Evolutionary conservation across 2,329 filamentous ascomycete species (phyloP), one percentile per base, ranked within the genome.

Genomic region (Huntiella decipiens): DNA sequence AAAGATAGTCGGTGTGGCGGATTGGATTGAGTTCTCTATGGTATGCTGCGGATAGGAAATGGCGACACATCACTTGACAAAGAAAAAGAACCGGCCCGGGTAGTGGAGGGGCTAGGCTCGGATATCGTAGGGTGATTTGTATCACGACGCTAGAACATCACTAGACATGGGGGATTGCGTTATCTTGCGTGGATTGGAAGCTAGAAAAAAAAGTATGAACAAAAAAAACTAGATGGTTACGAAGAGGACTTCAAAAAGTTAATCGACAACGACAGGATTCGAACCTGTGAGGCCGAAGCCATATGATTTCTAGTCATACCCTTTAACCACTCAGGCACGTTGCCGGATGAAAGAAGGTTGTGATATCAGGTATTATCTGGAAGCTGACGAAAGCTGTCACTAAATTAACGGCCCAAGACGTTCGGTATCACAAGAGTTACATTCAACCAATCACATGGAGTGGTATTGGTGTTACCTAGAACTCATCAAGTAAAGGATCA

Each of bases 311-410:
- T 43, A 43, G 45, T 47, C 45, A 36, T 40, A 43, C 45, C 45
- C 45, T 42, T 47, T 47, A 47, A 47, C 45, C 45, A 47, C 45
- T 47, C 45, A 42, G 45, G 45, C 33, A 43, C 39, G 39, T 47
- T 43, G 45, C 45, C 45, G 13, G 35, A 38, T 28, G 2, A 28
- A 28, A 28, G 22, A 28, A 7, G 22, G 3, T 28, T 2, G 22
- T 28, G 22, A 28, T 28, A 28, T 28, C 22, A 28, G 22, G 22
- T 28, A 28, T 28, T 28, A 28, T 28, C 4, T 28, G 2, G 22
- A 7, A 28, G 22, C 22, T 7, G 22, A 28, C 22, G 22, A 8
- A 10, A 28, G 22, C 22, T 28, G 22, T 28, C 22, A 10, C 22
- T 28, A 28, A 28, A 28, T 28, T 28, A 28, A 28, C 22, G 22